Evolutionary conservation across 441 rosid genomes (phyloP).

Genomic region (Metrosideros polymorpha): DNA sequence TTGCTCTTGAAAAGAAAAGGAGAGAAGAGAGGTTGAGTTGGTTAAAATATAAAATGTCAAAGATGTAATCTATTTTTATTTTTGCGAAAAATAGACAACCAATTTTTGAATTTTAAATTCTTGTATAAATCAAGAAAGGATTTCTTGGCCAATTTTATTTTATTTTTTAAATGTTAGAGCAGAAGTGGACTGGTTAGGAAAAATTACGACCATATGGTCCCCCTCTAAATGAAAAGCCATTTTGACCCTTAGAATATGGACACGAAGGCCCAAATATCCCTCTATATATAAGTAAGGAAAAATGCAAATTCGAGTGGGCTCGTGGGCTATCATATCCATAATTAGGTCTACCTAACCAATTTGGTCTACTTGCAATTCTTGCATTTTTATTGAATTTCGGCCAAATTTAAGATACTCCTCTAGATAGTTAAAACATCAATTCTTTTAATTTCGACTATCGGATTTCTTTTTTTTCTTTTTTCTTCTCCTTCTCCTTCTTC

Average conservation of each 20-base stretch:
- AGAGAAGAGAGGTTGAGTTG: neutral
- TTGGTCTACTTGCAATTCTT: neutral
- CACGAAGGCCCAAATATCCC: neutral
- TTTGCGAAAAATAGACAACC: neutral
- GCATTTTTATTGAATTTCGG: neutral
- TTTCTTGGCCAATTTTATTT: neutral
- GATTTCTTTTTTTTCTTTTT: no score
- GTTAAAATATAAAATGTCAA: neutral
- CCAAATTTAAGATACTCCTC: neutral
- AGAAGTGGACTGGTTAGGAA: neutral
- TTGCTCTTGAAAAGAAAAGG: neutral
- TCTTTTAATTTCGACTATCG: neutral
- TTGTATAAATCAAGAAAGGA: neutral
- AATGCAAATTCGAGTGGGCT: neutral
- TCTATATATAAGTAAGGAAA: neutral
- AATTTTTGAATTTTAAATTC: neutral
- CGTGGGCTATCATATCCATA: neutral
- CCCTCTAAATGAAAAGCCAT: neutral
- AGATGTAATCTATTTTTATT: neutral
- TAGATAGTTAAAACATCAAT: neutral
- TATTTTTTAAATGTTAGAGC: neutral
- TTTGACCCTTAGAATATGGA: neutral
- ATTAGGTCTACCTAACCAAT: neutral
- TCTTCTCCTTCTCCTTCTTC: neutral
- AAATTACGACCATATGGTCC: neutral